phyloP scores from a whole-genome alignment of 148 eudicot species.

The Rhododendron kiyosumense region DNA sequence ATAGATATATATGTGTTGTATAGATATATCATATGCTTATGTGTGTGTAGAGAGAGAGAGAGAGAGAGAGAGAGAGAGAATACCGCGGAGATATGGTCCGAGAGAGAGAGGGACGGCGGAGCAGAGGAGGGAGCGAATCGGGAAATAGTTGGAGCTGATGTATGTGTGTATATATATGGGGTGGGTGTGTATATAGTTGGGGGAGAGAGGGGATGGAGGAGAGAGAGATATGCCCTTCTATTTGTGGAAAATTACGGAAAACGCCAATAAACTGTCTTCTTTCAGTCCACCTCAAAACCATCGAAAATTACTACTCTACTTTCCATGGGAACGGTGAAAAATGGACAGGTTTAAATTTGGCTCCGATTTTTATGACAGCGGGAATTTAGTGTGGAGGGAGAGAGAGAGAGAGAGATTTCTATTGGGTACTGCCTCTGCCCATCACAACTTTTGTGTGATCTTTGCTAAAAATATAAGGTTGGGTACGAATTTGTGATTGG shows the following conservation, averaged over 20 bases:
- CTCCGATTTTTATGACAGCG: background rate
- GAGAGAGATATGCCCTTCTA: background rate
- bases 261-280: background rate
- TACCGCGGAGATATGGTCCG: slow-evolving; percentile 6
- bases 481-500: too few relatives aligned
- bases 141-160: background rate
- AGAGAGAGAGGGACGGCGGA: slow-evolving; percentile 9
- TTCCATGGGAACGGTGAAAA: background rate
- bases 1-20: background rate
- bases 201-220: background rate
- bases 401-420: too few relatives aligned
- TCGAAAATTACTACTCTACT: background rate
- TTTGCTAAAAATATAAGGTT: background rate
- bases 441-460: background rate
- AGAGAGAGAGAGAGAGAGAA: background rate
- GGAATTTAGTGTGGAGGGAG: background rate
- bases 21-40: too few relatives aligned
- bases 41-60: background rate
- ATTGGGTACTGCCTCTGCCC: background rate
- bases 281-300: slow-evolving; percentile 1
- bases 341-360: background rate
- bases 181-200: background rate
- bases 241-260: slow-evolving; percentile 9
- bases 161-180: background rate
- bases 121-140: background rate